Percentiles rank a stretch among this genome's conserved stretches.
Conservation (phyloP, 495 filamentous ascomycete genomes). For the Neurospora sublineolata region DNA sequence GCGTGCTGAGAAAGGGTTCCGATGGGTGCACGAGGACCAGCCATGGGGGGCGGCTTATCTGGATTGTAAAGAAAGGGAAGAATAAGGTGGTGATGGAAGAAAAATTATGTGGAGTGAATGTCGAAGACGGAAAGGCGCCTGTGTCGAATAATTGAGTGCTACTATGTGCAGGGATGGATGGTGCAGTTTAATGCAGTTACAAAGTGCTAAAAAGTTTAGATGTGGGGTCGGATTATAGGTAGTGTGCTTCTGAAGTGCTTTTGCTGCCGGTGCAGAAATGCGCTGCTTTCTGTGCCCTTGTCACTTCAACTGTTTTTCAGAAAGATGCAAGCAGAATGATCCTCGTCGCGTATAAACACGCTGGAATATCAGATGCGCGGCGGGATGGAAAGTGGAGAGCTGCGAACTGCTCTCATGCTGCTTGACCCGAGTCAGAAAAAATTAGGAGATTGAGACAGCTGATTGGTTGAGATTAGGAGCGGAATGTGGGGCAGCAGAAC, state of each 20-base stretch:
- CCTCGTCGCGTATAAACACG: not conserved
- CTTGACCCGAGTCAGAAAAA: not conserved
- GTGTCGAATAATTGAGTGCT: not conserved
- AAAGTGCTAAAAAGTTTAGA: not conserved
- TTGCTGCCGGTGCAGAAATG: not conserved
- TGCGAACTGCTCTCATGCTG: not conserved
- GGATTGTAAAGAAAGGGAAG: conserved; percentile 1
- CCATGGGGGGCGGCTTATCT: conserved; percentile 13
- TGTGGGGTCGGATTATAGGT: not conserved
- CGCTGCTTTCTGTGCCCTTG: not conserved
- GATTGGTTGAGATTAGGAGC: not conserved
- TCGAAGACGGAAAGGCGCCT: not conserved
- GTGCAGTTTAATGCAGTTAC: not conserved
- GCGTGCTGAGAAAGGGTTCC: conserved; percentile 22
- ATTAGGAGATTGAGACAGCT: not conserved
- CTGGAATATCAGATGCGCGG: not conserved
- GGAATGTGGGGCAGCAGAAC: not conserved
- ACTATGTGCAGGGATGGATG: not conserved
- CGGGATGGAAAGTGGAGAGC: not conserved
- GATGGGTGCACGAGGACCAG: conserved; percentile 23
- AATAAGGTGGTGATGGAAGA: not conserved
- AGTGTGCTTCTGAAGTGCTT: not conserved
- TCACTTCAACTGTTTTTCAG: not conserved
- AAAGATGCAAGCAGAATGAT: not conserved
- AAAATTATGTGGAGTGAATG: not conserved